Evolutionary conservation across 1,139 yeast species (phyloP).

Genomic region (Geotrichum aggregatum): DNA sequence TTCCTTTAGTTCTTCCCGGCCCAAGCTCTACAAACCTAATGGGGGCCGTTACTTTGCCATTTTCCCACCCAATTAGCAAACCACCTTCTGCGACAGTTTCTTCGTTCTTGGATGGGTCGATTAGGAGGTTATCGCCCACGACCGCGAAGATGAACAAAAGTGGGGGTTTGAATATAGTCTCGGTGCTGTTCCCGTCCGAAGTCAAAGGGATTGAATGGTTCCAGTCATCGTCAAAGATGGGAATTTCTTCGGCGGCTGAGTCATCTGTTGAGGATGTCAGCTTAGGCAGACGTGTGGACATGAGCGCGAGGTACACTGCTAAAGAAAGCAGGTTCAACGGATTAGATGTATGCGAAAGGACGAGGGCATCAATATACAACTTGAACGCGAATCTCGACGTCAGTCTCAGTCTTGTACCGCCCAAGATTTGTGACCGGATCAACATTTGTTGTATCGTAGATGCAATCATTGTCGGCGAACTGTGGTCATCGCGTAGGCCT

Average conservation of each 20-base stretch:
- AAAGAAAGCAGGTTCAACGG: constrained; percentile 77
- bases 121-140: constrained; percentile 60
- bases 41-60: constrained; percentile 55
- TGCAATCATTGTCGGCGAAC: constrained; percentile 42
- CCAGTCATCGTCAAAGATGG: constrained; percentile 89
- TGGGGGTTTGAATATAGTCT: constrained; percentile 52
- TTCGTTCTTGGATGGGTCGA: constrained; percentile 83
- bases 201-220: constrained; percentile 51
- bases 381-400: constrained; percentile 74
- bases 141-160: constrained; percentile 70
- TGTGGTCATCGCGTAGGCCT: constrained; percentile 38
- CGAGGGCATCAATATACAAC: constrained; percentile 71
- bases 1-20: constrained; percentile 29
- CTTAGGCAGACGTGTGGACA: constrained; percentile 71
- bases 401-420: constrained; percentile 47
- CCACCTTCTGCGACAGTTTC: constrained; percentile 86
- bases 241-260: constrained; percentile 66
- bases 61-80: constrained; percentile 62
- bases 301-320: constrained; percentile 74
- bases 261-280: constrained; percentile 60
- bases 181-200: constrained; percentile 19
- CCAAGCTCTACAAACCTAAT: constrained; percentile 30
- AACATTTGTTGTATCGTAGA: constrained; percentile 40
- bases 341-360: constrained; percentile 62
- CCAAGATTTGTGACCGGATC: constrained; percentile 42